Evolutionary conservation across 306 rosid genomes (phyloP).

Genomic region (Prunus mongolica): DNA sequence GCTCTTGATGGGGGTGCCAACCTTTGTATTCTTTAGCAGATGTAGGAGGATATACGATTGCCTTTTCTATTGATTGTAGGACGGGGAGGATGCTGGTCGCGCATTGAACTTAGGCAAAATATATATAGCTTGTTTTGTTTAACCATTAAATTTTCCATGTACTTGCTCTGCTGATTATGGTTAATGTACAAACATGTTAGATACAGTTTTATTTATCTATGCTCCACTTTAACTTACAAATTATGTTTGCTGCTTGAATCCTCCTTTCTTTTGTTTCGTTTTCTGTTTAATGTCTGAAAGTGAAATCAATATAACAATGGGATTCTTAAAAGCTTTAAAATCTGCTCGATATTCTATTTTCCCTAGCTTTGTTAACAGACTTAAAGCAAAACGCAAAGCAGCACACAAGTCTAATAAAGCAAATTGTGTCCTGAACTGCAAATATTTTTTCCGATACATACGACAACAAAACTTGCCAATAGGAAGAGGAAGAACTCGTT

Average conservation of each 20-base stretch:
- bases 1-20: constrained; percentile 18
- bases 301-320: background rate
- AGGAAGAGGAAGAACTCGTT: too few species aligned
- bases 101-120: constrained; percentile 3
- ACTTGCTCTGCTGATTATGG: constrained; percentile 23
- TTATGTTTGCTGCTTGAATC: constrained; percentile 10
- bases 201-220: background rate
- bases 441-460: background rate
- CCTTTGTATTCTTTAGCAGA: constrained; percentile 6
- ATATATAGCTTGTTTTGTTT: constrained; percentile 12
- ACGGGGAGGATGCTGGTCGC: constrained; percentile 21
- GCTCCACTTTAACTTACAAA: constrained; percentile 6
- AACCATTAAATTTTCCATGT: constrained; percentile 14
- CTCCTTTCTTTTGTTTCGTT: background rate
- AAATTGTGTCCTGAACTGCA: background rate
- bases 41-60: constrained; percentile 9
- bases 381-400: too few species aligned
- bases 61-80: constrained; percentile 24
- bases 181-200: constrained; percentile 22
- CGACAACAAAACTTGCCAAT: background rate
- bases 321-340: background rate
- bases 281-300: background rate
- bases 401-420: too few species aligned
- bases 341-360: background rate
- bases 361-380: background rate